Percentiles rank a stretch among this genome's conserved stretches.
phyloP scores from a whole-genome alignment of 2,329 filamentous ascomycete genomes.

The Aspergillus caelatus region DNA sequence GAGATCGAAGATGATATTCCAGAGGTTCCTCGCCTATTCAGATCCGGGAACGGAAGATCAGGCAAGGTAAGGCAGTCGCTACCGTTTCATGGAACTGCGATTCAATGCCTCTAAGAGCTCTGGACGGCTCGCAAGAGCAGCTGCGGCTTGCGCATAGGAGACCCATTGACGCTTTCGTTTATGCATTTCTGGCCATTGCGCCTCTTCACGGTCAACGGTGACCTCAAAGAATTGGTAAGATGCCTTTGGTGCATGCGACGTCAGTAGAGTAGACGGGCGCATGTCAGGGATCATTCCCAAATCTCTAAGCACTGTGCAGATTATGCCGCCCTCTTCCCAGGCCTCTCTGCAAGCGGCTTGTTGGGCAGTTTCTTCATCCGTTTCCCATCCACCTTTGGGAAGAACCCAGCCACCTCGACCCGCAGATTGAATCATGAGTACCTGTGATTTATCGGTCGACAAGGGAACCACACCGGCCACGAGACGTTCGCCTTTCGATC shows the following conservation, averaged over 20 bases:
- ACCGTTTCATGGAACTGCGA: slow-evolving; percentile 70
- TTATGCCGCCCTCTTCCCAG: slow-evolving; percentile 96
- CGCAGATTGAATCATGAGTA: slow-evolving; percentile 91
- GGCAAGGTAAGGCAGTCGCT: slow-evolving; percentile 22
- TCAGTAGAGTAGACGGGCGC: slow-evolving; percentile 59
- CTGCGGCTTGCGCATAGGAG: slow-evolving; percentile 77
- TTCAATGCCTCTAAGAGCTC: slow-evolving; percentile 88
- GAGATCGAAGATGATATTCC: slow-evolving; percentile 1
- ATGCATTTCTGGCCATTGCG: slow-evolving; percentile 89
- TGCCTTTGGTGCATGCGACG: slow-evolving; percentile 67
- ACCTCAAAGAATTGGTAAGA: slow-evolving; percentile 70
- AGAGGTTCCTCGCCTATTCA: background rate
- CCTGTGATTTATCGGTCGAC: slow-evolving; percentile 80
- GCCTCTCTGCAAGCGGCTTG: slow-evolving; percentile 87
- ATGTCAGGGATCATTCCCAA: slow-evolving; percentile 85
- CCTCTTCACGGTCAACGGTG: slow-evolving; percentile 81
- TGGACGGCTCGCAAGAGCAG: slow-evolving; percentile 74
- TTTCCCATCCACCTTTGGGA: slow-evolving; percentile 97
- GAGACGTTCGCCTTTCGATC: slow-evolving; percentile 85
- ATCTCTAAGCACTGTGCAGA: slow-evolving; percentile 80
- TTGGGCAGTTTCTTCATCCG: slow-evolving; percentile 83
- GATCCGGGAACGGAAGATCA: slow-evolving; percentile 1
- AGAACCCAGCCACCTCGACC: slow-evolving; percentile 92
- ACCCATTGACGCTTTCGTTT: slow-evolving; percentile 93
- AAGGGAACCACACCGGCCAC: slow-evolving; percentile 94